Conservation (phyloP, 2,329 filamentous ascomycete species). For the Leptodontidium sp. region DNA sequence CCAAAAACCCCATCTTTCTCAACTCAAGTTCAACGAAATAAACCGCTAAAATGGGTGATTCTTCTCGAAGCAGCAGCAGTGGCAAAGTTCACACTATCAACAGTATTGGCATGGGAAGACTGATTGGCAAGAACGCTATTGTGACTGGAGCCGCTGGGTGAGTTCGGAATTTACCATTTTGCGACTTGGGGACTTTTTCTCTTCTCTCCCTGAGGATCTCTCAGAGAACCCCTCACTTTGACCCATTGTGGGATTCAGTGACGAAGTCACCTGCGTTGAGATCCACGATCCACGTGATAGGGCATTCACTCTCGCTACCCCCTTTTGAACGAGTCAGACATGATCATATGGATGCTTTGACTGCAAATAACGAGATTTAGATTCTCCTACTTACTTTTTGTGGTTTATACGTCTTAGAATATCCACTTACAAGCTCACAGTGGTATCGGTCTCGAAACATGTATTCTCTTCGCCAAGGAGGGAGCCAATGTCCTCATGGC, state of each 20-base stretch:
- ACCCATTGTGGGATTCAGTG: constrained; percentile 1
- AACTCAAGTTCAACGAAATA: constrained; percentile 2
- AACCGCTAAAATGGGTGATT: constrained; percentile 30
- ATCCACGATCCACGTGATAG: constrained; percentile 12
- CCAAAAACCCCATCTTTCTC: neutral
- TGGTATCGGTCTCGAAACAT: constrained; percentile 79
- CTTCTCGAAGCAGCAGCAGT: constrained; percentile 34
- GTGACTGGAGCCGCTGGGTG: constrained; percentile 76
- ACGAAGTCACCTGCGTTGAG: neutral
- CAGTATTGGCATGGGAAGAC: constrained; percentile 47
- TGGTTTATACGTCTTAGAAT: neutral
- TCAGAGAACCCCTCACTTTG: neutral
- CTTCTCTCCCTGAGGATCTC: neutral
- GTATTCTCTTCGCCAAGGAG: constrained; percentile 75
- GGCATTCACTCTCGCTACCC: neutral
- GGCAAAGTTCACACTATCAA: constrained; percentile 45
- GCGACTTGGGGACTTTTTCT: neutral
- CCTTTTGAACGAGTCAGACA: neutral
- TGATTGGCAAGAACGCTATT: constrained; percentile 53
- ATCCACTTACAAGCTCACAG: constrained; percentile 48
- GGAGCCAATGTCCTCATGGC: constrained; percentile 76
- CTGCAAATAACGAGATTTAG: neutral
- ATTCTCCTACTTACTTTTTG: neutral
- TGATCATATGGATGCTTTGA: neutral
- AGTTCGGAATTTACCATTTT: constrained; percentile 42